These are phyloP conservation scores for Apiospora malaysiana DNA, from an alignment of 2,329 filamentous ascomycete genomes.

Conservation along the genomic window DNA sequence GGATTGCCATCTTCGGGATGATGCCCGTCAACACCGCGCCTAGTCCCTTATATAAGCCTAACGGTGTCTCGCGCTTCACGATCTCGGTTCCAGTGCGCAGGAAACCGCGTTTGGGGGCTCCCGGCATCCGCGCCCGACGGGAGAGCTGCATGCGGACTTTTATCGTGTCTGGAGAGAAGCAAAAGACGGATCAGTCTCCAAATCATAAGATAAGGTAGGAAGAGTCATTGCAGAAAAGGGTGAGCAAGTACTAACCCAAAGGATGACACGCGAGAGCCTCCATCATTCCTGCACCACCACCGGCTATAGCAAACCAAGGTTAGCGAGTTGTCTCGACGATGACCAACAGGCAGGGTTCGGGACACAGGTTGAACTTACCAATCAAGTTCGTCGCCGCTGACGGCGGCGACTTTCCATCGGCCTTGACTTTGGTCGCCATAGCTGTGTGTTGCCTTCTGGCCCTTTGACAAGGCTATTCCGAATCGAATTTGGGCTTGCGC, in stretches of 20 bases:
- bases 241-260: slow-evolving; percentile 65
- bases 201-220: background rate
- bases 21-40: slow-evolving; percentile 96
- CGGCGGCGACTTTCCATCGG: slow-evolving; percentile 74
- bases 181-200: background rate
- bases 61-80: slow-evolving; percentile 84
- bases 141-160: slow-evolving; percentile 99
- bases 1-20: slow-evolving; percentile 98
- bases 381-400: slow-evolving; percentile 91
- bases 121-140: slow-evolving; percentile 79
- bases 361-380: slow-evolving; percentile 59
- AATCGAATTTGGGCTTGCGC: slow-evolving; percentile 30
- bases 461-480: slow-evolving; percentile 1
- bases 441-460: background rate
- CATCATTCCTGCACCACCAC: slow-evolving; percentile 98
- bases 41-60: slow-evolving; percentile 97
- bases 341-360: background rate
- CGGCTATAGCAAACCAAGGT: slow-evolving; percentile 61
- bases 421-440: slow-evolving; percentile 51
- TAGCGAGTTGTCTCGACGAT: slow-evolving; percentile 27
- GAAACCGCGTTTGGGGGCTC: slow-evolving; percentile 87
- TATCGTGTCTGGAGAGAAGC: slow-evolving; percentile 75
- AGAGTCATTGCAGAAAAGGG: slow-evolving; percentile 20
- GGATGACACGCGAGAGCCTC: slow-evolving; percentile 96
- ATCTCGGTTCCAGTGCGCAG: slow-evolving; percentile 85